These are phyloP conservation scores for Colletotrichum musicola DNA, from an alignment of 2,329 filamentous ascomycete species.

Conservation along the genomic window DNA sequence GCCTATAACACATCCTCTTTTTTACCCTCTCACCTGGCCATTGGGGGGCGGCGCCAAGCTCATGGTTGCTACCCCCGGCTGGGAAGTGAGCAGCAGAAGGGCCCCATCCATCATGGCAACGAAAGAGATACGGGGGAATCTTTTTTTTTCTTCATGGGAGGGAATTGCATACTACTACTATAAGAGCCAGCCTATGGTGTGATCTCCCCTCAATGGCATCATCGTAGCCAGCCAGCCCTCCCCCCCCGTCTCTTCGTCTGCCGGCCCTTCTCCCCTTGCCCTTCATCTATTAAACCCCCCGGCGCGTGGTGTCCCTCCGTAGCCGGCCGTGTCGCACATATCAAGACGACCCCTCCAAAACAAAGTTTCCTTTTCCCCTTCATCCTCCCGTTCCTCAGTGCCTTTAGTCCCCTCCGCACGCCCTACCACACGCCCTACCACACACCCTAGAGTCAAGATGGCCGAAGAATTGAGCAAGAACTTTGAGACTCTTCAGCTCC, in stretches of 20 bases:
- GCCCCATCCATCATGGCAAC: neutral
- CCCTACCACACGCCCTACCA: neutral
- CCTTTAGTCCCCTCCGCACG: neutral
- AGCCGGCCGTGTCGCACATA: slow-evolving; percentile 22
- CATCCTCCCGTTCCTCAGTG: neutral
- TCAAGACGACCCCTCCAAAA: neutral
- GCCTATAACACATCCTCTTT: neutral
- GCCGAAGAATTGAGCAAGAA: slow-evolving; percentile 65
- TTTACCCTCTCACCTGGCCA: neutral
- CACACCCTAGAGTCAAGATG: slow-evolving; percentile 46
- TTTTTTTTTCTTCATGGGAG: slow-evolving; percentile 1
- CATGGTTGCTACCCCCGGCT: neutral
- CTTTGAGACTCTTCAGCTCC: slow-evolving; percentile 89
- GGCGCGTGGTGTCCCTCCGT: slow-evolving; percentile 26
- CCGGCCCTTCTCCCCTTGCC: neutral
- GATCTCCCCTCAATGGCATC: slow-evolving; percentile 39
- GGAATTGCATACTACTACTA: slow-evolving; percentile 7
- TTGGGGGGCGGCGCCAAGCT: neutral
- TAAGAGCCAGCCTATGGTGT: slow-evolving; percentile 11
- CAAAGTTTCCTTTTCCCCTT: slow-evolving; percentile 17
- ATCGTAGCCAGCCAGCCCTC: slow-evolving; percentile 15
- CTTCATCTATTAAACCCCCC: neutral
- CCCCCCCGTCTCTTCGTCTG: slow-evolving; percentile 14
- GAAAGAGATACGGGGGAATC: neutral
- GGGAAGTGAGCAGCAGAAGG: slow-evolving; percentile 1